Percentiles rank a stretch among this genome's conserved stretches.
Evolutionary conservation across 2,329 filamentous ascomycete genomes (phyloP).

Genomic region (Exophiala viscosa): DNA sequence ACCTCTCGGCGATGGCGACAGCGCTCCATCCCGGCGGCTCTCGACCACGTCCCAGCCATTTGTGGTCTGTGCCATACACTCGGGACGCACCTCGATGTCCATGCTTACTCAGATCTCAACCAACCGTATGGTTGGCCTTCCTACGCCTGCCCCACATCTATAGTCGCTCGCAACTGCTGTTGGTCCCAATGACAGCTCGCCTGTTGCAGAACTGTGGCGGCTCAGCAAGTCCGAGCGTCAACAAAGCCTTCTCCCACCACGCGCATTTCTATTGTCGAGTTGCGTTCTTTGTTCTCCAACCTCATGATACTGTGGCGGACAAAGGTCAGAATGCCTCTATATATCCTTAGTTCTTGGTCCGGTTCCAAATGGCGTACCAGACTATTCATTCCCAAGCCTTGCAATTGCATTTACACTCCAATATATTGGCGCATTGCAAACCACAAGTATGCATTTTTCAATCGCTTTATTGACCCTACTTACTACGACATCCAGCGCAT

Average conservation of each 20-base stretch:
- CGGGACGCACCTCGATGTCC: slow-evolving; percentile 29
- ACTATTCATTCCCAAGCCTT: slow-evolving; percentile 2
- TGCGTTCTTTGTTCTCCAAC: slow-evolving; percentile 14
- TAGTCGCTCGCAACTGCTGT: slow-evolving; percentile 5
- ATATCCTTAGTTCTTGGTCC: slow-evolving; percentile 7
- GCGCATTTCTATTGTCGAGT: slow-evolving; percentile 6
- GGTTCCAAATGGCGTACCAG: slow-evolving; percentile 9
- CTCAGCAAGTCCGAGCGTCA: slow-evolving; percentile 1
- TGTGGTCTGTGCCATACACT: slow-evolving; percentile 70
- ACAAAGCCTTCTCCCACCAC: slow-evolving; percentile 12
- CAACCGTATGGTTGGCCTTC: slow-evolving; percentile 12
- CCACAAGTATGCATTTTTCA: slow-evolving; percentile 17
- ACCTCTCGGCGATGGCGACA: slow-evolving; percentile 10
- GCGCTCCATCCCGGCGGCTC: background rate
- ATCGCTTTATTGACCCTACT: slow-evolving; percentile 14
- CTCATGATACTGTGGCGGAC: slow-evolving; percentile 6
- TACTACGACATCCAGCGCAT: slow-evolving; percentile 27
- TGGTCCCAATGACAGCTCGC: slow-evolving; percentile 4
- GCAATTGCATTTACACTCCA: background rate
- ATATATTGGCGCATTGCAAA: background rate
- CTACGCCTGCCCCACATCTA: slow-evolving; percentile 18
- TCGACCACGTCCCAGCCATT: slow-evolving; percentile 32
- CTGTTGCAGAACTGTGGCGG: background rate
- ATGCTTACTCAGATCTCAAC: slow-evolving; percentile 5
- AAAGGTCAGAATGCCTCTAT: slow-evolving; percentile 6